A percentile compares a stretch with the other conserved stretches of the same genome.
These are phyloP conservation scores for Catunica adiposa DNA, from an alignment of 2,329 filamentous ascomycete genomes.

Conservation along the genomic window DNA sequence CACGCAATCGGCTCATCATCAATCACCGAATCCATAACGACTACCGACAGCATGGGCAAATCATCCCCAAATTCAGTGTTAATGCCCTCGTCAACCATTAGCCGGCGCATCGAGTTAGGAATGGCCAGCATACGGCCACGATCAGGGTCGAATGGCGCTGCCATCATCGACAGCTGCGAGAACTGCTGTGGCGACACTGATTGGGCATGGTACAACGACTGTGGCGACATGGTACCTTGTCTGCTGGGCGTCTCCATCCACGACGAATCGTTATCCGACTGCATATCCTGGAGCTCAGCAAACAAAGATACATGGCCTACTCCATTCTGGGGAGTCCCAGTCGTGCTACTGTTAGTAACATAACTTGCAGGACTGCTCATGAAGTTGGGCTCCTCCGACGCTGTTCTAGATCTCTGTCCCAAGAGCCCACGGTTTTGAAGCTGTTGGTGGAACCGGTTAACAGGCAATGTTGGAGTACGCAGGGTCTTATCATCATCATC, in stretches of 20 bases:
- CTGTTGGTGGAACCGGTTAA: constrained; percentile 55
- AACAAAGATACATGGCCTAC: constrained; percentile 60
- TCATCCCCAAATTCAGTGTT: constrained; percentile 38
- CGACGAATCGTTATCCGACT: constrained; percentile 58
- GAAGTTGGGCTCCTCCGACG: constrained; percentile 41
- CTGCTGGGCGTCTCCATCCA: constrained; percentile 39
- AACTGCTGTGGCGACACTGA: constrained; percentile 31
- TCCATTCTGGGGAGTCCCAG: constrained; percentile 33
- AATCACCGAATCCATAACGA: constrained; percentile 4
- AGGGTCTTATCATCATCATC: constrained; percentile 30
- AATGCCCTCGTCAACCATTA: constrained; percentile 42
- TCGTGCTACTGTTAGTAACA: constrained; percentile 28
- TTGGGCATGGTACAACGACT: constrained; percentile 27
- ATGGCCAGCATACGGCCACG: constrained; percentile 3
- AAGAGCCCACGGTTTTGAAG: constrained; percentile 49
- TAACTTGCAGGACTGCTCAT: constrained; percentile 45
- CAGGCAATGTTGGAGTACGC: constrained; percentile 43
- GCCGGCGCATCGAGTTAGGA: constrained; percentile 11
- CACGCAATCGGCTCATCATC: constrained; percentile 9
- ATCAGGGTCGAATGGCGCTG: constrained; percentile 22
- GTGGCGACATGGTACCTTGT: constrained; percentile 33
- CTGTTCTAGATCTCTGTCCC: constrained; percentile 41
- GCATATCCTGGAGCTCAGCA: constrained; percentile 73
- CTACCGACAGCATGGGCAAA: constrained; percentile 15
- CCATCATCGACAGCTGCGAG: constrained; percentile 26